Evolutionary conservation across 345 rosid genomes (phyloP).

Genomic region (Citrus unshiu): DNA sequence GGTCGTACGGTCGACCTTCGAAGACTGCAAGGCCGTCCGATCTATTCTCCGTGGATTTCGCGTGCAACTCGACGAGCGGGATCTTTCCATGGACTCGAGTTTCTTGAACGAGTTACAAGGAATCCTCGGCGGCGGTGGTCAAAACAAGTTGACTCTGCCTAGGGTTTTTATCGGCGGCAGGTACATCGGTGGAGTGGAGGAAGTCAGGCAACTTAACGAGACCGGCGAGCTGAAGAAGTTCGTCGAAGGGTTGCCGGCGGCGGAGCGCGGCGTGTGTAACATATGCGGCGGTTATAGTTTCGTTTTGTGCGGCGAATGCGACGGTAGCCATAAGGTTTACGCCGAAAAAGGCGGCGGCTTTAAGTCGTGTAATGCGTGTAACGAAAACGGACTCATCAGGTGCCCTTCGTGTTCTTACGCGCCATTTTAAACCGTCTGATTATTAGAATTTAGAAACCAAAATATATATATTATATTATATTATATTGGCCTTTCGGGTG

Average conservation of each 20-base stretch:
- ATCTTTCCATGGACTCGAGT: constrained; percentile 75
- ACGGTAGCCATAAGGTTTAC: constrained; percentile 83
- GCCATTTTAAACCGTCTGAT: constrained; percentile 20
- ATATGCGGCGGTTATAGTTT: constrained; percentile 69
- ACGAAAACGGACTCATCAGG: constrained; percentile 87
- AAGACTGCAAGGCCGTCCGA: constrained; percentile 62
- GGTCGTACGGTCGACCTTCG: constrained; percentile 77
- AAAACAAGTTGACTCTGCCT: constrained; percentile 46
- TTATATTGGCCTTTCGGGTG: neutral
- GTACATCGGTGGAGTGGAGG: constrained; percentile 88
- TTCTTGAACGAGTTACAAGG: constrained; percentile 51
- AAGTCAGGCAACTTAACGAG: constrained; percentile 71
- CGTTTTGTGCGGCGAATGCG: constrained; percentile 55
- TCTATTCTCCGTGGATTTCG: constrained; percentile 63
- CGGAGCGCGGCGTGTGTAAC: constrained; percentile 47
- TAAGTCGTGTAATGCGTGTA: constrained; percentile 59
- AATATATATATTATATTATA: neutral
- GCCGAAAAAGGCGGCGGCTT: constrained; percentile 64
- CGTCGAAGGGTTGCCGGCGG: constrained; percentile 52
- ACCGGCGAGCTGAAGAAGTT: constrained; percentile 81
- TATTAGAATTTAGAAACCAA: neutral
- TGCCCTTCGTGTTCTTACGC: constrained; percentile 73
- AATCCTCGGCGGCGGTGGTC: constrained; percentile 26
- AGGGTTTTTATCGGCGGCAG: constrained; percentile 78
- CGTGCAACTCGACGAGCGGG: constrained; percentile 77